These are phyloP conservation scores for Barnettozyma botsteinii DNA, from an alignment of 805 yeast species.

Conservation along the genomic window DNA sequence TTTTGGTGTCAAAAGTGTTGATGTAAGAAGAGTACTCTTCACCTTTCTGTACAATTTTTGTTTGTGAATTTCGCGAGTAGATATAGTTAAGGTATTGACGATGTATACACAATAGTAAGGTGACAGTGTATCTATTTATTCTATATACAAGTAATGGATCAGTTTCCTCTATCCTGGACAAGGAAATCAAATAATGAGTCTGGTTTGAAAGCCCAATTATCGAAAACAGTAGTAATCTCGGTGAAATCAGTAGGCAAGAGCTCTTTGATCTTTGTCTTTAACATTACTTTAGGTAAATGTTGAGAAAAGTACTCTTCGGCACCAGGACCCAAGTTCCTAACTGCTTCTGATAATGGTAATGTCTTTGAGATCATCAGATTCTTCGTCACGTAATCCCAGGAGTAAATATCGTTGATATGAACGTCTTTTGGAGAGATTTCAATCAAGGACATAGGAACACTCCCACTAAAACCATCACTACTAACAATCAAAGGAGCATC, in stretches of 20 bases:
- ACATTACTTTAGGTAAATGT: slow-evolving; percentile 31
- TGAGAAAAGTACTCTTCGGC: slow-evolving; percentile 49
- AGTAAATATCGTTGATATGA: slow-evolving; percentile 41
- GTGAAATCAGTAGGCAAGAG: slow-evolving; percentile 53
- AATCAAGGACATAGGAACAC: slow-evolving; percentile 34
- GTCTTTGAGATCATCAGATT: slow-evolving; percentile 46
- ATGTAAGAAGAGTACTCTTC: not conserved
- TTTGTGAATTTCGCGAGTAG: no score
- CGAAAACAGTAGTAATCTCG: slow-evolving; percentile 45
- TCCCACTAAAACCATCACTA: slow-evolving; percentile 26
- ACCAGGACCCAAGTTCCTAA: slow-evolving; percentile 73
- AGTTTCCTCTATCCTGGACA: slow-evolving; percentile 19
- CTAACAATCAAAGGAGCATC: slow-evolving; percentile 29
- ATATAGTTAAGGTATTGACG: no score
- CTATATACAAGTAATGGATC: not conserved
- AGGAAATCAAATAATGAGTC: slow-evolving; percentile 30
- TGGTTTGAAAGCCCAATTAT: slow-evolving; percentile 86
- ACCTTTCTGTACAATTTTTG: no score
- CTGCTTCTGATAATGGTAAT: slow-evolving; percentile 39
- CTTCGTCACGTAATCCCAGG: slow-evolving; percentile 63
- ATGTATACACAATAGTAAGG: not conserved
- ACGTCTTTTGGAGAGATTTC: slow-evolving; percentile 47
- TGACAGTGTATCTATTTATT: no score
- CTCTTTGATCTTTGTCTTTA: slow-evolving; percentile 40
- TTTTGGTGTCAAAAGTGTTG: not conserved